These are phyloP conservation scores for Fagopyrum tataricum DNA, from an alignment of 148 eudicot genomes.

Conservation along the genomic window DNA sequence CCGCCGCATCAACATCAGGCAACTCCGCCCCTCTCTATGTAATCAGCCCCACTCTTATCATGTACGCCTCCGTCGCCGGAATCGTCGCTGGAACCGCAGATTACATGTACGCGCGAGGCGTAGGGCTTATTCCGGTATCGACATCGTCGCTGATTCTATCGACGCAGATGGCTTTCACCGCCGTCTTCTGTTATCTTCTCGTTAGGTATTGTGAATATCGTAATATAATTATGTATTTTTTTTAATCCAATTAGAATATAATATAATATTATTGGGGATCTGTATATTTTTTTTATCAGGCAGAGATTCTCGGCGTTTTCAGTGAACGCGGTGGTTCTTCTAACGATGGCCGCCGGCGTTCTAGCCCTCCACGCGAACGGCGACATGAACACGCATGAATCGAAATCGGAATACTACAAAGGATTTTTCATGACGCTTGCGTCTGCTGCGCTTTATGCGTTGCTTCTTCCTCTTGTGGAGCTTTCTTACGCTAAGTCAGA, in stretches of 20 bases:
- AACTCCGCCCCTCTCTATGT: not conserved
- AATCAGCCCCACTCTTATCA: conserved; percentile 8
- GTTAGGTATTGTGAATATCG: conserved; percentile 53
- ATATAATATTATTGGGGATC: no score
- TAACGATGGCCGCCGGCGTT: conserved; percentile 54
- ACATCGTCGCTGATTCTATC: conserved; percentile 57
- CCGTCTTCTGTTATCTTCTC: conserved; percentile 38
- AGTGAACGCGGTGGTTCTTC: conserved; percentile 43
- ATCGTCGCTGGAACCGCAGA: conserved; percentile 48
- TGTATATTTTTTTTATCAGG: not conserved
- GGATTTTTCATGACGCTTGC: conserved; percentile 54
- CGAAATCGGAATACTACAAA: conserved; percentile 23
- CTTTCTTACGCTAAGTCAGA: conserved; percentile 39
- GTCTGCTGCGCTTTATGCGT: conserved; percentile 43
- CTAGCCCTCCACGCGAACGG: conserved; percentile 39
- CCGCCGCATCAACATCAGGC: conserved; percentile 30
- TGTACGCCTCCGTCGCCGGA: conserved; percentile 29
- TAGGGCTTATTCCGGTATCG: conserved; percentile 55
- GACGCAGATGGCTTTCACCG: conserved; percentile 60
- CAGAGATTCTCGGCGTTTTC: conserved; percentile 58
- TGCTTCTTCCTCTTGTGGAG: conserved; percentile 51
- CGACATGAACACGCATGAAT: conserved; percentile 37
- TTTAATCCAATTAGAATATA: no score
- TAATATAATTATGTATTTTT: no score
- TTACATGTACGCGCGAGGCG: conserved; percentile 51